Percentiles rank a stretch among this genome's conserved stretches.
These are phyloP conservation scores for Fragilaria crotonensis DNA, from an alignment of 108 stramenopile genomes.

Conservation along the genomic window DNA sequence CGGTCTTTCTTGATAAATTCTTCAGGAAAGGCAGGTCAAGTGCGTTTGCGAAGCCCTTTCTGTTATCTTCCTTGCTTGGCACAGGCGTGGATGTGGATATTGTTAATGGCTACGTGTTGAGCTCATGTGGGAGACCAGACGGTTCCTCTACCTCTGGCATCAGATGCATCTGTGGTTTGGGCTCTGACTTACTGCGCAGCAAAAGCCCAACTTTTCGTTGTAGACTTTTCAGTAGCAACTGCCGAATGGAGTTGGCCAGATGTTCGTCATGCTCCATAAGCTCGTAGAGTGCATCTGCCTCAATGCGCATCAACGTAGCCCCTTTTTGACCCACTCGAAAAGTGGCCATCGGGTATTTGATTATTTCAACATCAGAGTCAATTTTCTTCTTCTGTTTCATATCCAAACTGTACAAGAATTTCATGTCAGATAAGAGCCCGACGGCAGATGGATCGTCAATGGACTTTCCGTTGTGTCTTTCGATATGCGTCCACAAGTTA, in stretches of 20 bases:
- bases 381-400: slow-evolving; percentile 7
- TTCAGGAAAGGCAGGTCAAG: no score
- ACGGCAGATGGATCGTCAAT: slow-evolving; percentile 12
- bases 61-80: no score
- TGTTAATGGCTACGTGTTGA: no score
- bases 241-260: slow-evolving; percentile 9
- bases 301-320: slow-evolving; percentile 14
- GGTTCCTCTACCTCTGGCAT: background rate
- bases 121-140: no score
- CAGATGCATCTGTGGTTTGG: background rate
- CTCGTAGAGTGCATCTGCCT: slow-evolving; percentile 10
- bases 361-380: background rate
- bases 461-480: slow-evolving; percentile 4
- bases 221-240: slow-evolving; percentile 14
- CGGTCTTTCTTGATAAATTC: no score
- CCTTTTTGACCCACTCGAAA: slow-evolving; percentile 6
- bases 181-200: background rate
- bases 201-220: slow-evolving; percentile 12
- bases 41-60: no score
- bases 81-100: no score
- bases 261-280: slow-evolving; percentile 18
- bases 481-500: slow-evolving; percentile 6
- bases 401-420: slow-evolving; percentile 10
- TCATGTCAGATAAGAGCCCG: slow-evolving; percentile 11
- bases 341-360: slow-evolving; percentile 8